Evolutionary conservation across 768 basidiomycete species (phyloP), one percentile per base, ranked within the genome.

Genomic region (Termitomyces sp.): DNA sequence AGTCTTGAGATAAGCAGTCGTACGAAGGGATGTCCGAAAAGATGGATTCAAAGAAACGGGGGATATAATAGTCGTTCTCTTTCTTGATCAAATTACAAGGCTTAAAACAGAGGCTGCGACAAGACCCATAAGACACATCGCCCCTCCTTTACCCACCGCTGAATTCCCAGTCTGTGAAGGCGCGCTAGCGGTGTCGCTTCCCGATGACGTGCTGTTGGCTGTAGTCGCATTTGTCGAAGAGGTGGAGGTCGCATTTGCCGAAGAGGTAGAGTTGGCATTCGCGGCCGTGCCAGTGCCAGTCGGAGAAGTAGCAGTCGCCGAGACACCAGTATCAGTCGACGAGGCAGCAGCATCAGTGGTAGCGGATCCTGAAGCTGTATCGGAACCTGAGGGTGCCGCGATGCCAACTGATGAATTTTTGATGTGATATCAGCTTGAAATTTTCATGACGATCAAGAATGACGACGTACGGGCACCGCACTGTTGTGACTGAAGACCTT

Each of bases 401-500:
- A 29, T 31, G 25, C 7, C 39, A 18, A 7, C 46, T 47, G 20
- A 46, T 31, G 5, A 25, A 9, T 29, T 29, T 29, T 29, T 13
- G 5, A 36, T 4, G 16, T 16, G 27, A 3, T 20, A 15, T 43
- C 15, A 31, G 42, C 18, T 20, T 16, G 25, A 20, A 6, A 1
- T 48, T 18, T 5, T 31, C 5, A n/a, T n/a, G n/a, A n/a, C n/a
- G 18, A 3, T 3, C n/a, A 25, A 20, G 15, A 11, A 48, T 7
- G 31, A 33, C 0, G 5, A 60, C 56, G 41, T 45, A 60, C 59
- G 27, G 32, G n/a, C 29, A 33, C 27, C 50, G 16, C 60, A 60
- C 20, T 55, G 38, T 45, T 23, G 29, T 22, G 5, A 27, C 53
- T 66, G 62, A 5, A 64, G 54, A 0, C 5, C 40, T 5, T 56